Evolutionary conservation across 805 yeast genomes (phyloP).

Genomic region (Nakazawaea anatomiae): DNA sequence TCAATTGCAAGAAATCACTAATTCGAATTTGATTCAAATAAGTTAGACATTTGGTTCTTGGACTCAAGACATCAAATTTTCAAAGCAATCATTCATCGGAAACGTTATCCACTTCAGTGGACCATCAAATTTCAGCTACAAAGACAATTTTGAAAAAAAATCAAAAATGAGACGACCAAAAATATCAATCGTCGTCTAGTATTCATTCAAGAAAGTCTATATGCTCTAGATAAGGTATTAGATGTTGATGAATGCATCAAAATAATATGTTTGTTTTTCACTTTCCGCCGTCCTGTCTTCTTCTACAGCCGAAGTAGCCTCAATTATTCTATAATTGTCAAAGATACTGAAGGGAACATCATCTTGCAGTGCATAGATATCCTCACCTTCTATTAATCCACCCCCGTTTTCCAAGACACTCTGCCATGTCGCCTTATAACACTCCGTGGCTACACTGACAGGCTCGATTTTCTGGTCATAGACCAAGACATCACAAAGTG

Average conservation of each 20-base stretch:
- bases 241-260: constrained; percentile 7
- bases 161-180: neutral
- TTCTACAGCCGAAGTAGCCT: constrained; percentile 15
- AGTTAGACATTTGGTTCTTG: no score
- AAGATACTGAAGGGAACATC: constrained; percentile 22
- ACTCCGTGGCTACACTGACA: constrained; percentile 43
- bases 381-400: constrained; percentile 24
- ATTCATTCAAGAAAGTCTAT: no score
- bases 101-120: no score
- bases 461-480: constrained; percentile 82
- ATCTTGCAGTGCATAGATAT: constrained; percentile 22
- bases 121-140: no score
- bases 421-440: constrained; percentile 80
- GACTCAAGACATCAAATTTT: no score
- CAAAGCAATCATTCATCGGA: no score
- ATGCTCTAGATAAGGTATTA: neutral
- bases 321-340: constrained; percentile 25
- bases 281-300: neutral
- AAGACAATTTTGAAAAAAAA: neutral
- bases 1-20: no score
- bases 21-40: no score
- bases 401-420: constrained; percentile 69
- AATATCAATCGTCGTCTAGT: no score
- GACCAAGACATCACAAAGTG: constrained; percentile 81
- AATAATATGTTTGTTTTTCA: neutral